phyloP scores from a whole-genome alignment of 179 eudicot genomes.

The Gypsophila paniculata region DNA sequence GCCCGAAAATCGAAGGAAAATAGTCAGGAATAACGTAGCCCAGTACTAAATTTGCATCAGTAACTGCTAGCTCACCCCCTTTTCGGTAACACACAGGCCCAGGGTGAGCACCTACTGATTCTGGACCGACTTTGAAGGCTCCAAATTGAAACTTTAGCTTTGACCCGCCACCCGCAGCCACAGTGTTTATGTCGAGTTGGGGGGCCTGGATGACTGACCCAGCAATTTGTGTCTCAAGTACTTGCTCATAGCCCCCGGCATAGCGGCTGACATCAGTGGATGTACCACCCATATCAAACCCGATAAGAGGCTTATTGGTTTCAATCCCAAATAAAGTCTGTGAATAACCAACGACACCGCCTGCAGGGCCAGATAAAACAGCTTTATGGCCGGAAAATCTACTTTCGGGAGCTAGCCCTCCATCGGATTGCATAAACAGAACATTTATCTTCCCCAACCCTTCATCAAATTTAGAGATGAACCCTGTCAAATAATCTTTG shows the following conservation, averaged over 20 bases:
- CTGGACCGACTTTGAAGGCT: conserved; percentile 94
- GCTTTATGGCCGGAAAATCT: conserved; percentile 99
- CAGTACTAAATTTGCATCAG: conserved; percentile 84
- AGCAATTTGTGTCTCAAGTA: conserved; percentile 90
- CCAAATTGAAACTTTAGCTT: conserved; percentile 90
- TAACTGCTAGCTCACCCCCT: conserved; percentile 93
- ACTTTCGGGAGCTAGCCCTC: conserved; percentile 92
- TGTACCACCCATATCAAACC: conserved; percentile 99
- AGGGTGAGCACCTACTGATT: conserved; percentile 97
- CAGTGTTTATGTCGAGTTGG: conserved; percentile 96
- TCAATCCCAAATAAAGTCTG: conserved; percentile 83
- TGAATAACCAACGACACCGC: conserved; percentile 96
- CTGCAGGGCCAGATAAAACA: conserved; percentile 95
- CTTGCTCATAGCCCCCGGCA: conserved; percentile 91
- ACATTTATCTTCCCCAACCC: conserved; percentile 74
- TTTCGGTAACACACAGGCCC: conserved; percentile 97
- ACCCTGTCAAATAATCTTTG: conserved; percentile 78
- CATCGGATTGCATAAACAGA: conserved; percentile 95
- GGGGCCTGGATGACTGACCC: conserved; percentile 97
- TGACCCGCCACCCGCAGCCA: conserved; percentile 98
- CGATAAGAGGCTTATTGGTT: conserved; percentile 86
- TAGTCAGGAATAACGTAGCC: conserved; percentile 84
- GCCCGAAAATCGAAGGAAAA: conserved; percentile 94
- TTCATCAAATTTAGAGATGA: conserved; percentile 85
- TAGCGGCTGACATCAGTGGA: conserved; percentile 98